Evolutionary conservation across 306 rosid species (phyloP).

Genomic region (Casuarina glauca): DNA sequence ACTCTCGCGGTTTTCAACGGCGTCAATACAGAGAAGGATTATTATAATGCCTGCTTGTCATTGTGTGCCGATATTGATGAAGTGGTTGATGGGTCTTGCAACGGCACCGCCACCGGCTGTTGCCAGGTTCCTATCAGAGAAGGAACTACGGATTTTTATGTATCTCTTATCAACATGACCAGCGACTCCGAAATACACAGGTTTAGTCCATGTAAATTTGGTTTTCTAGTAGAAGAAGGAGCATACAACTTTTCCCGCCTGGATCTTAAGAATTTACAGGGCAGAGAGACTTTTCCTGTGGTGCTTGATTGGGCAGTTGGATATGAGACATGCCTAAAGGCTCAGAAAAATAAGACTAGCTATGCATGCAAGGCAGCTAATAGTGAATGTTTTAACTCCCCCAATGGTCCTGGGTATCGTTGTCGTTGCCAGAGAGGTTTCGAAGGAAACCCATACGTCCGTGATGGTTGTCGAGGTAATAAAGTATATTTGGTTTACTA

Average conservation of each 20-base stretch:
- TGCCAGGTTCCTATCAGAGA: constrained; percentile 34
- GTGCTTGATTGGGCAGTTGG: constrained; percentile 48
- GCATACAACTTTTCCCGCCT: constrained; percentile 5
- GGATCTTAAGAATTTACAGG: constrained; percentile 5
- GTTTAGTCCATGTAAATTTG: constrained; percentile 41
- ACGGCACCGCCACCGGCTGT: constrained; percentile 42
- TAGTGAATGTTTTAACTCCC: neutral
- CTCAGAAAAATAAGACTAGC: neutral
- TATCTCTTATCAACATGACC: fast-evolving
- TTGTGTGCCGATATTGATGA: neutral
- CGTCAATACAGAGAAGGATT: neutral
- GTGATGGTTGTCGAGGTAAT: constrained; percentile 37
- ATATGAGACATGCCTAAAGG: constrained; percentile 26
- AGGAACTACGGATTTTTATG: neutral
- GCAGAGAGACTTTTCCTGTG: neutral
- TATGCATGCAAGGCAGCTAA: constrained; percentile 16
- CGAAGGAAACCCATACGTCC: constrained; percentile 47
- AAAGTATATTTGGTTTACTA: neutral
- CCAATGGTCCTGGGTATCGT: constrained; percentile 15
- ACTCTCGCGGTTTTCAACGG: neutral
- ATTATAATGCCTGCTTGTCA: constrained; percentile 35
- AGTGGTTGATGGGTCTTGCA: constrained; percentile 22
- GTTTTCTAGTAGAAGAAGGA: constrained; percentile 23
- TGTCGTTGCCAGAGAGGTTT: constrained; percentile 12
- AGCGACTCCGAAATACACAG: neutral